Percentiles rank a stretch among this genome's conserved stretches.
These are phyloP conservation scores for Amylostereum areolatum DNA, from an alignment of 1,284 basidiomycete genomes.

Conservation along the genomic window DNA sequence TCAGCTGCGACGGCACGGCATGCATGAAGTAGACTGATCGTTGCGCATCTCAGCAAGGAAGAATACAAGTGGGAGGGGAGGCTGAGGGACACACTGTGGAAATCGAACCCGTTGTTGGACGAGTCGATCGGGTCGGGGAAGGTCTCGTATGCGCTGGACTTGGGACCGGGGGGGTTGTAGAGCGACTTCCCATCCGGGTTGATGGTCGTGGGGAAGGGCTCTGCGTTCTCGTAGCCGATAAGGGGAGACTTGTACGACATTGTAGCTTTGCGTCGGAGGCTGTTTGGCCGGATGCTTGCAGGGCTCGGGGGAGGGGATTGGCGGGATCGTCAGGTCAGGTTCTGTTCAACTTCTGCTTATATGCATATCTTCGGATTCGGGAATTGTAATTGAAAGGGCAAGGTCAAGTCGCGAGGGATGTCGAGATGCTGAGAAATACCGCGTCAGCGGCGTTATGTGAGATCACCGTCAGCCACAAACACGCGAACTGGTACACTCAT, in stretches of 20 bases:
- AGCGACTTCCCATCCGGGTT: slow-evolving; percentile 58
- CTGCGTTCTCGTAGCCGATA: slow-evolving; percentile 37
- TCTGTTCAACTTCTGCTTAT: too few relatives aligned
- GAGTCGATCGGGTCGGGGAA: slow-evolving; percentile 50
- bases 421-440: too few relatives aligned
- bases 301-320: too few relatives aligned
- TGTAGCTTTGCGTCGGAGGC: too few relatives aligned
- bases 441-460: too few relatives aligned
- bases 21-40: slow-evolving; percentile 59
- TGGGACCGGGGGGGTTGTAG: slow-evolving; percentile 37
- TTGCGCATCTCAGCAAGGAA: neutral
- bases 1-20: slow-evolving; percentile 34
- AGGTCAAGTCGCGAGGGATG: too few relatives aligned
- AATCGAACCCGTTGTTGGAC: slow-evolving; percentile 59
- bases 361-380: too few relatives aligned
- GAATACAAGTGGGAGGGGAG: neutral
- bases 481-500: too few relatives aligned
- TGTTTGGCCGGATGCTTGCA: too few relatives aligned
- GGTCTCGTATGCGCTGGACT: slow-evolving; percentile 42
- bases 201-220: slow-evolving; percentile 40
- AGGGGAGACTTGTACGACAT: slow-evolving; percentile 31
- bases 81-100: slow-evolving; percentile 58
- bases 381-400: too few relatives aligned
- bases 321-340: too few relatives aligned
- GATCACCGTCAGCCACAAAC: too few relatives aligned